Conservation (phyloP, 192 early-diverging fungal species). For the Tieghemiomyces parasiticus region DNA sequence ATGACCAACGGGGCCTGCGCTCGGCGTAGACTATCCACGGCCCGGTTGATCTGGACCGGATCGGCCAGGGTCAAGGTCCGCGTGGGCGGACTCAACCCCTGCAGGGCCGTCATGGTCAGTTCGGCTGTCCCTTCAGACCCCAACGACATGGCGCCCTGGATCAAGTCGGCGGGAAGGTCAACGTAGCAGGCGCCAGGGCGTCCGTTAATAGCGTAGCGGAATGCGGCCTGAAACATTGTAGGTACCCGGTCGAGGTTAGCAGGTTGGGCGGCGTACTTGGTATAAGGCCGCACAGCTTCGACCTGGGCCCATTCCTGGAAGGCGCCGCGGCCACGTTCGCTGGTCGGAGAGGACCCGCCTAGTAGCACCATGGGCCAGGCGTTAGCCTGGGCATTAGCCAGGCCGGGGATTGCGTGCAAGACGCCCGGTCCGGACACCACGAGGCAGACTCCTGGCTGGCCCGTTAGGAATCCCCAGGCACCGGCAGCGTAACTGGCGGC, state of each 20-base stretch:
- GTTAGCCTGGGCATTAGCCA: constrained; percentile 53
- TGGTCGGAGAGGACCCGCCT: constrained; percentile 39
- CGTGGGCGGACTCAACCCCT: constrained; percentile 10
- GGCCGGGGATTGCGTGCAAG: constrained; percentile 50
- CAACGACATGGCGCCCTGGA: constrained; percentile 23
- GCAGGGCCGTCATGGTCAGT: neutral
- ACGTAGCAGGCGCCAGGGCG: constrained; percentile 50
- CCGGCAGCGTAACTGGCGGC: constrained; percentile 56
- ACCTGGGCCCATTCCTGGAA: constrained; percentile 61
- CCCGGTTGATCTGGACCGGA: constrained; percentile 22
- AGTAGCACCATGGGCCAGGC: constrained; percentile 54
- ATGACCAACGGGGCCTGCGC: constrained; percentile 46
- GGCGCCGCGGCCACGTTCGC: constrained; percentile 38
- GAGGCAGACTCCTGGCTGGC: constrained; percentile 47
- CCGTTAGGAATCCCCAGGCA: constrained; percentile 41
- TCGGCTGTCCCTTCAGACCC: neutral
- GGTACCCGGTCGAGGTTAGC: constrained; percentile 30
- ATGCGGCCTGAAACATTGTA: constrained; percentile 33
- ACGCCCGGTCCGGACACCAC: constrained; percentile 59
- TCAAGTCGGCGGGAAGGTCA: constrained; percentile 51
- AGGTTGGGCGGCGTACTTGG: constrained; percentile 42
- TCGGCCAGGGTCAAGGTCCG: constrained; percentile 25
- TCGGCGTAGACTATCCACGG: constrained; percentile 22
- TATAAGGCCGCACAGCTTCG: constrained; percentile 38
- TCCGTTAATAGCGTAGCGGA: constrained; percentile 31